Base-by-base conservation (phyloP, 2,329 filamentous ascomycete genomes). In the Shiraia sp. region DNA sequence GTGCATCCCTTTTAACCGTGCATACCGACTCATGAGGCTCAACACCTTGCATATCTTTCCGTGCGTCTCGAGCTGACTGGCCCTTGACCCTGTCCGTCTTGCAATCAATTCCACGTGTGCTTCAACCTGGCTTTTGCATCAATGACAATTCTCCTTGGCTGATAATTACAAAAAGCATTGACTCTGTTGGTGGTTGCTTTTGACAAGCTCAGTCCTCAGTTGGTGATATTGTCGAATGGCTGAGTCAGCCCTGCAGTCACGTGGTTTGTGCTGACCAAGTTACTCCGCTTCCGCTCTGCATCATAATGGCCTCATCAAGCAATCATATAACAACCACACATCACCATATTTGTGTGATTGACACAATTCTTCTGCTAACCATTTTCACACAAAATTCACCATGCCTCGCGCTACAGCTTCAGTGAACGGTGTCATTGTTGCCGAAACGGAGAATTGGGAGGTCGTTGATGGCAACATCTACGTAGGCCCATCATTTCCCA, bases 381-480 rank as follows among this genome's bases (percentile, higher is more conserved):
- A 31, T 10, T 31, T 13, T 30, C 30, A 44, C 29, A 34, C 28
- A 19, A 26, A 22, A 32, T 23, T 26, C 32, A 54, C 7, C 13
- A 66, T 66, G 63, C 61, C 60, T 2, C 51, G 48, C 45, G 75
- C 75, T 36, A 72, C 62, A 36, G 80, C 80, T 30, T 72, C 69
- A 17, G 59, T 80, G 35, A 73, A 77, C 53, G 76, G 74, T 49
- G 71, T 69, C 36, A 56, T 74, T 25, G 60, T 83, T 37, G 80
- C 80, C 45, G 72, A 77, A 52, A 63, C 75, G 0, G 71, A 77
- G 30, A 68, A 65, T 12, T 81, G 74, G 66, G 76, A 80, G 53
- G 72, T 75, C 19, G 78, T 82, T 24, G 80, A 83, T 51, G 79
- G 79, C 17, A 82, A 81, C 61, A 72, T 82, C 45, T 82, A 82